Percentiles rank a stretch among this genome's conserved stretches.
Evolutionary conservation across 768 basidiomycete genomes (phyloP).

Genomic region (Lyophyllum atratum): DNA sequence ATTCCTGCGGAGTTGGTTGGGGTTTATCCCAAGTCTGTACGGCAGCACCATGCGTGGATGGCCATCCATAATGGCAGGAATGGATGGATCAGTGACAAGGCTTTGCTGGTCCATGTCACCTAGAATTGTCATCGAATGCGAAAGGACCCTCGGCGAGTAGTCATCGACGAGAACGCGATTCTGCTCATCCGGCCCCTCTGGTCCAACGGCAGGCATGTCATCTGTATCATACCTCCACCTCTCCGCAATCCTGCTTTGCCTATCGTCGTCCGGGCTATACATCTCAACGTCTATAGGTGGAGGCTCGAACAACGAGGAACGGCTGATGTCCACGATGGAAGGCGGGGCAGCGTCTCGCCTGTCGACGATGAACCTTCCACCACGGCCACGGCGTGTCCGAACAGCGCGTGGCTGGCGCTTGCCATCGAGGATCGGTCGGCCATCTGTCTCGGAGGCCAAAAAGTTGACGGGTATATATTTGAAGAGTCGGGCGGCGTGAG

Average conservation of each 20-base stretch:
- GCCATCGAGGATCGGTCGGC: conserved; percentile 20
- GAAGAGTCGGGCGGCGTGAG: conserved; percentile 68
- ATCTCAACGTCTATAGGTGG: conserved; percentile 29
- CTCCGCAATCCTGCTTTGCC: conserved; percentile 42
- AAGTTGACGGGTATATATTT: conserved; percentile 53
- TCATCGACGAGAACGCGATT: conserved; percentile 74
- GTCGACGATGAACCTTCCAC: conserved; percentile 78
- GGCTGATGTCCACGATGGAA: conserved; percentile 21
- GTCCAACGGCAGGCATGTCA: conserved; percentile 55
- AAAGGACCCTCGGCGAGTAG: conserved; percentile 60
- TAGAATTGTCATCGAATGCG: conserved; percentile 57
- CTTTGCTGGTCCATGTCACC: conserved; percentile 54
- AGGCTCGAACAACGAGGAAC: conserved; percentile 29
- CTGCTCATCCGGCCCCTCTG: conserved; percentile 67
- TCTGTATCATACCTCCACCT: conserved; percentile 74
- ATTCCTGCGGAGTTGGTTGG: conserved; percentile 34
- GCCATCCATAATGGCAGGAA: conserved; percentile 50
- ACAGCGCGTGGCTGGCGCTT: conserved; percentile 44
- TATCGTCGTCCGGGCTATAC: conserved; percentile 35
- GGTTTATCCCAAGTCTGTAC: conserved; percentile 45
- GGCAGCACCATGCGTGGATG: conserved; percentile 52
- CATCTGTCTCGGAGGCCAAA: conserved; percentile 31
- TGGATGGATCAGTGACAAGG: conserved; percentile 51
- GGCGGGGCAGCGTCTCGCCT: conserved; percentile 47
- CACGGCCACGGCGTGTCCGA: conserved; percentile 80